Evolutionary conservation across 495 filamentous ascomycete species (phyloP), one percentile per base, ranked within the genome.

Genomic region (Talaromyces proteolyticus): DNA sequence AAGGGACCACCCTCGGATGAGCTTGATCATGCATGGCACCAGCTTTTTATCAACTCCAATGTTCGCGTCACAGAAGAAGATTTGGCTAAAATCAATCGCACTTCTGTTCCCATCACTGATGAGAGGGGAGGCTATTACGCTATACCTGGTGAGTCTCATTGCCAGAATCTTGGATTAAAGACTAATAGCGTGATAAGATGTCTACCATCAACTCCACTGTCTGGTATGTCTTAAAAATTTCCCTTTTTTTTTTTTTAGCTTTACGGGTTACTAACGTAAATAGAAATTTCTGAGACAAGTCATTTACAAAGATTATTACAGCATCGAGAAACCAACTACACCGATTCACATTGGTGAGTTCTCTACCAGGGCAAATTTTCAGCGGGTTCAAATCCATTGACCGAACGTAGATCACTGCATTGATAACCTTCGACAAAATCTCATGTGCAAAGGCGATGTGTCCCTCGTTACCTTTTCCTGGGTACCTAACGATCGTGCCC

Each of bases 391-490:
- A n/a, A n/a, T 34, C 29, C 29, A 34, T 29, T 29, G 14, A 34
- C 29, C 29, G 1, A 2, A 1, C n/a, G n/a, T n/a, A 53, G 64
- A 60, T 24, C 65, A 68, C 47, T 69, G 64, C 47, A 34, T 66
- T 16, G 63, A 66, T 23, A 58, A 51, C 39, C 47, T 68, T 17
- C 58, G 59, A 4, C 58, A 65, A 49, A 42, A 49, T 16, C 47
- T 66, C 17, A 67, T 63, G 61, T 68, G 63, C 51, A 49, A 56
- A 18, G 60, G 52, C 6, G 63, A 69, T 42, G 51, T 62, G 17
- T 49, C 54, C 3, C 34, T 66, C 14, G 49, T 50, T 0, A 57
- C 54, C 16, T 51, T 54, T 36, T 23, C 20, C 36, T 57, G 54
- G 54, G 34, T 18, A 6, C 26, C 23, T 8, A 24, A 39, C 17